Base-by-base conservation (phyloP, 1,284 basidiomycete genomes). In the Sporisorium exsertum region DNA sequence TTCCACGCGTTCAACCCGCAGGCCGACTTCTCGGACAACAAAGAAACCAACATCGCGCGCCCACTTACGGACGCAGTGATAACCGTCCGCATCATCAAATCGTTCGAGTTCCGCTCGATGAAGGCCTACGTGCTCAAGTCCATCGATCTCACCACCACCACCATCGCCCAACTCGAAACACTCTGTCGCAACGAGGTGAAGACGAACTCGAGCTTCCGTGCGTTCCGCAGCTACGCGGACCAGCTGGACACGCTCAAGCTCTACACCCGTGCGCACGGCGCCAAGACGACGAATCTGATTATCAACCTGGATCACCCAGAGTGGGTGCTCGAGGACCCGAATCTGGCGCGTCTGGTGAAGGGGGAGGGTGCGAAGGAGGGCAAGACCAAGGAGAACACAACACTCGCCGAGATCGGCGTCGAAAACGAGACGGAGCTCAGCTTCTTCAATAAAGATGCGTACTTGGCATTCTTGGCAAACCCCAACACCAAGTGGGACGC, bases 51-150 rank as follows among this genome's bases (percentile, higher is more conserved):
- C 86, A 87, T 89, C 46, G 87, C 90, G 22, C 87, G 89, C 3
- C 92, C 94, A 3, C 89, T 88, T 73, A 91, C 91, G 5, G 88
- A 90, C 62, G 92, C 93, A 20, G 93, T 92, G 9, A 88, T 96
- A 67, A 96, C 94, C n/a, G 86, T 98, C 47, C 91, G 96, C 35
- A 89, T 98, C 75, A 94, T 99, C 88, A 99, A 99, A 86, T 94
- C 92, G 45, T 97, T 99, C 85, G 91, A 92, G 82, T 98, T 91
- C 85, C 90, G 96, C 58, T 95, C 94, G 40, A 92, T 94, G 87
- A 93, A 93, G 84, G 92, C 91, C 81, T 89, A 97, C 72, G 91
- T 99, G 37, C 88, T 98, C 52, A 91, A 91, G 78, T 88, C 92
- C 74, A 84, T 97, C 77, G 91, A 99, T 85, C 89, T 97, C 64